These are phyloP conservation scores for Balakata baccata DNA, from an alignment of 345 rosid genomes.

Conservation along the genomic window DNA sequence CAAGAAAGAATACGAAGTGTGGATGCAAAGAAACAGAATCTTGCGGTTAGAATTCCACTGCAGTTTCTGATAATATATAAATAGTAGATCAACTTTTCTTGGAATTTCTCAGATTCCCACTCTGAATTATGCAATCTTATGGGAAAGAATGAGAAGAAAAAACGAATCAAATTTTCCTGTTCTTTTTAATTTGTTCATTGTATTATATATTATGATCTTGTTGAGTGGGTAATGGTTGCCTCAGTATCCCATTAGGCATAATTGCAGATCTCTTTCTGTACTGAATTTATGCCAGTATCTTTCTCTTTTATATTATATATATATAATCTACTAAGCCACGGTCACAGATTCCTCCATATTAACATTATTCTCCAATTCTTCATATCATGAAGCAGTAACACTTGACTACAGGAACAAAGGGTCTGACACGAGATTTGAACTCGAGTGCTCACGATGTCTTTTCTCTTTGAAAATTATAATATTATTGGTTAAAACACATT, in stretches of 20 bases:
- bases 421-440: too few relatives aligned
- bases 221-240: slow-evolving; percentile 13
- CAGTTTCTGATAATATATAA: slow-evolving; percentile 10
- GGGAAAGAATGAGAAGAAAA: not conserved
- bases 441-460: too few relatives aligned
- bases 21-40: slow-evolving; percentile 19
- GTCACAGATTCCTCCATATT: slow-evolving; percentile 21
- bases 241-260: slow-evolving; percentile 20
- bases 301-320: not conserved
- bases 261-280: slow-evolving; percentile 17
- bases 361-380: slow-evolving; percentile 17
- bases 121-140: slow-evolving; percentile 22
- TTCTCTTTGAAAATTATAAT: too few relatives aligned
- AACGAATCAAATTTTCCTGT: not conserved
- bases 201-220: not conserved
- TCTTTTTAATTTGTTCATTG: not conserved
- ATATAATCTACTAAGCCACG: slow-evolving; percentile 18
- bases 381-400: too few relatives aligned
- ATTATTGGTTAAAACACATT: not conserved
- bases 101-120: slow-evolving; percentile 19
- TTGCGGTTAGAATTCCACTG: slow-evolving; percentile 22
- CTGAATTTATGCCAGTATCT: slow-evolving; percentile 28
- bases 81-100: slow-evolving; percentile 12
- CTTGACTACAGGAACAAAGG: too few relatives aligned
- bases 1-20: too few relatives aligned